These are phyloP conservation scores for Cerrena zonata DNA, from an alignment of 1,284 basidiomycete genomes.

Conservation along the genomic window DNA sequence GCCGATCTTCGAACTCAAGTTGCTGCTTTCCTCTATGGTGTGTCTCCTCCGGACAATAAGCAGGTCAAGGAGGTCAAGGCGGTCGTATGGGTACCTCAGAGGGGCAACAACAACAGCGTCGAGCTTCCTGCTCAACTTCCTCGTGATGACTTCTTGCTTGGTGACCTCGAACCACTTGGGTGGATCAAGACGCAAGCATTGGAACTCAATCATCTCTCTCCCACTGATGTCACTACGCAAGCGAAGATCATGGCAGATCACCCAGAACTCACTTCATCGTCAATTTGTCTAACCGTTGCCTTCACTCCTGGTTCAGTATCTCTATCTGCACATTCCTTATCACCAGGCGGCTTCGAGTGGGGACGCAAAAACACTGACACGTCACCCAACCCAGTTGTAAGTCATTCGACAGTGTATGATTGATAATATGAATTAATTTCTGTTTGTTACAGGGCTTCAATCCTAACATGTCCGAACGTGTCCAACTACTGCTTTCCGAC, in stretches of 20 bases:
- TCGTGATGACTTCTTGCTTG: slow-evolving; percentile 89
- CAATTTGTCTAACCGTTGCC: slow-evolving; percentile 89
- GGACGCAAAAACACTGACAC: slow-evolving; percentile 88
- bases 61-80: slow-evolving; percentile 99
- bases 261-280: slow-evolving; percentile 89
- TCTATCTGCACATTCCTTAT: slow-evolving; percentile 85
- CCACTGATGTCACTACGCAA: slow-evolving; percentile 92
- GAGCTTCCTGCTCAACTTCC: slow-evolving; percentile 85
- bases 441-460: slow-evolving; percentile 71
- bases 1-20: slow-evolving; percentile 95
- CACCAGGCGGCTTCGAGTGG: slow-evolving; percentile 95
- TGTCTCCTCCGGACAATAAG: slow-evolving; percentile 90
- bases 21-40: slow-evolving; percentile 89
- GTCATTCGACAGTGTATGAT: slow-evolving; percentile 19
- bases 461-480: slow-evolving; percentile 94
- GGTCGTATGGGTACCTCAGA: slow-evolving; percentile 91
- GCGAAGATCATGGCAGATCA: slow-evolving; percentile 95
- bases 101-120: slow-evolving; percentile 89
- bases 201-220: slow-evolving; percentile 88
- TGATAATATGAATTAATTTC: background rate
- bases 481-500: slow-evolving; percentile 91
- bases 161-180: slow-evolving; percentile 92
- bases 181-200: slow-evolving; percentile 96
- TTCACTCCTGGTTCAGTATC: slow-evolving; percentile 98
- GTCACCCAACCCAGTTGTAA: slow-evolving; percentile 72